Evolutionary conservation across 2,329 filamentous ascomycete species (phyloP).

Genomic region (Didymellaceae sp.): DNA sequence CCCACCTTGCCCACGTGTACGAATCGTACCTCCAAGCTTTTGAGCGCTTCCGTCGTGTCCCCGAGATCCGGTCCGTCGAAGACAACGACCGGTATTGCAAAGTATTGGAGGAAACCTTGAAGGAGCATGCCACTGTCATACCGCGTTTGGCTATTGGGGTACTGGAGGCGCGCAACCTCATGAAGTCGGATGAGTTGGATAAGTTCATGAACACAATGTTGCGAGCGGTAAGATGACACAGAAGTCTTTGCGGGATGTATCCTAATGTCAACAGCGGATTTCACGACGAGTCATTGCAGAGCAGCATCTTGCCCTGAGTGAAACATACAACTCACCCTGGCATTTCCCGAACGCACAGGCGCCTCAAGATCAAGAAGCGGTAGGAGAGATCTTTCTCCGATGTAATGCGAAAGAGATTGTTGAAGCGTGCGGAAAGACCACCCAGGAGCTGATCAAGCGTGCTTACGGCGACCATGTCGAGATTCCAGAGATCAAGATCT

Average conservation of each 20-base stretch:
- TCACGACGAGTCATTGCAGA: conserved; percentile 96
- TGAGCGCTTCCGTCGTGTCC: conserved; percentile 82
- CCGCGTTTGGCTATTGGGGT: conserved; percentile 94
- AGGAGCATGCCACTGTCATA: conserved; percentile 90
- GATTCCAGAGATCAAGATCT: conserved; percentile 81
- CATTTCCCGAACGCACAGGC: conserved; percentile 80
- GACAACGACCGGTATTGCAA: conserved; percentile 91
- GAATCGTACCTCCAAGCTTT: conserved; percentile 98
- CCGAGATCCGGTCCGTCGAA: conserved; percentile 81
- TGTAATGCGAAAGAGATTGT: conserved; percentile 92
- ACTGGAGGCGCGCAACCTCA: conserved; percentile 83
- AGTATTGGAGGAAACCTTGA: conserved; percentile 77
- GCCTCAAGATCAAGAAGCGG: conserved; percentile 75
- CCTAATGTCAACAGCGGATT: conserved; percentile 69
- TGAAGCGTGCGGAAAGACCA: conserved; percentile 77
- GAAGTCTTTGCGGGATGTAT: rapidly evolving
- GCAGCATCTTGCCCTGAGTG: conserved; percentile 92
- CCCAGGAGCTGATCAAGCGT: conserved; percentile 74
- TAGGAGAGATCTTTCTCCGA: conserved; percentile 93
- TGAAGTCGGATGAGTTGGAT: conserved; percentile 82
- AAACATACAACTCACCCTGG: conserved; percentile 90
- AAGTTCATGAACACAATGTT: conserved; percentile 94
- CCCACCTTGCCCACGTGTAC: conserved; percentile 92
- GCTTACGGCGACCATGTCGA: conserved; percentile 74
- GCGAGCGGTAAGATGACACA: conserved; percentile 70